Percentiles rank a stretch among this genome's conserved stretches.
Evolutionary conservation across 805 yeast genomes (phyloP).

Genomic region (Candida oleophila): DNA sequence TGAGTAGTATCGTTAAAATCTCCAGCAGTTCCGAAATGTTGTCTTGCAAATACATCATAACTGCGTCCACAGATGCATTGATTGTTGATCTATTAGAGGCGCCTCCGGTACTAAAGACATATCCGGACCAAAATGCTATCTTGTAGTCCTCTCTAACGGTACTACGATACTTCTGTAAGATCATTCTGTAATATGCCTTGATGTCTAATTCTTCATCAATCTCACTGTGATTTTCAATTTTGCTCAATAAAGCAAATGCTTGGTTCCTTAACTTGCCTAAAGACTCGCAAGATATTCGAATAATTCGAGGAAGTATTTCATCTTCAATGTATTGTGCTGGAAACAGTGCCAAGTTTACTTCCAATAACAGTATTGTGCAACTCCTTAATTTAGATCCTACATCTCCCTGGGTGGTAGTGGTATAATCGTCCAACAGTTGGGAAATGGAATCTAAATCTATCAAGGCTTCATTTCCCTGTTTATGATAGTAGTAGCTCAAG

Average conservation of each 20-base stretch:
- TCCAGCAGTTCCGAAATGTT: neutral
- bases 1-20: neutral
- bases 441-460: constrained; percentile 13
- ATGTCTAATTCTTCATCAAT: neutral
- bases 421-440: constrained; percentile 66
- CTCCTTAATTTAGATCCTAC: constrained; percentile 78
- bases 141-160: neutral
- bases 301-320: constrained; percentile 32
- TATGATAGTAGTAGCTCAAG: constrained; percentile 15
- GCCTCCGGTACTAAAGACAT: constrained; percentile 4
- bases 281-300: constrained; percentile 63
- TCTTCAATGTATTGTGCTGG: constrained; percentile 1
- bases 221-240: neutral
- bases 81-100: constrained; percentile 1
- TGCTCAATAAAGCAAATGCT: constrained; percentile 27
- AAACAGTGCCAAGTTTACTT: constrained; percentile 16
- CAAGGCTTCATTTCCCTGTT: constrained; percentile 3
- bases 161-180: constrained; percentile 22
- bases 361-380: constrained; percentile 45
- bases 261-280: constrained; percentile 51
- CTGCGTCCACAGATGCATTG: constrained; percentile 1
- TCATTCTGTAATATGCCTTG: constrained; percentile 19
- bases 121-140: constrained; percentile 3
- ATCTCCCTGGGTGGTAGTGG: constrained; percentile 81
- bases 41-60: neutral